Base-by-base conservation (phyloP, 129 eudicot genomes). In the Flaveria sonorensis region DNA sequence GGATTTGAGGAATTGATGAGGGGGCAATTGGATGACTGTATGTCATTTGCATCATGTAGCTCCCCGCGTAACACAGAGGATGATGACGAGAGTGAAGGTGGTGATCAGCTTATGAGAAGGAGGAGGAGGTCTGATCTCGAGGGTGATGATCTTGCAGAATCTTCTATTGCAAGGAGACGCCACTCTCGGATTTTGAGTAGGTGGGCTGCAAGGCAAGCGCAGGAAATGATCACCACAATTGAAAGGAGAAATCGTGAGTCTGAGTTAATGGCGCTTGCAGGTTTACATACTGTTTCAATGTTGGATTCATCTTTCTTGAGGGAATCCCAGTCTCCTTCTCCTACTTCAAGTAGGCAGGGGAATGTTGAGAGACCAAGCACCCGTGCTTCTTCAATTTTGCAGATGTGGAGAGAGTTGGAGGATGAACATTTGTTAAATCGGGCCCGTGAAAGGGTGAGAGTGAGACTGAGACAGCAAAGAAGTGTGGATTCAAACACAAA, bases 331-430 rank as follows among this genome's bases (percentile, higher is more conserved):
- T 87, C 97, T 6, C 92, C 90, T 77, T 84, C 96, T 68, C 97
- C 97, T 3, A 84, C 92, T 43, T 89, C 97, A 1, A 80, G 92
- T 82, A 79, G 89, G 74, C 98, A 85, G 81, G 96, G 99, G 36
- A 86, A 87, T 80, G 91, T 85, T 18, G 99, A 95, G 85, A 89
- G 93, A 72, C 92, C 92, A 3, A 88, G 87, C 75, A 84, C 97
- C 2, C 83, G 84, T 45, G 92, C 97, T 7, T 95, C 99, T 1
- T 86, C 99, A 42, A 95, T 95, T 30, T 77, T 95, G 83, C 99
- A 91, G 77, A 95, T 91, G 99, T 95, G 99, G 99, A 79, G 99
- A 64, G 99, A 91, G 78, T 85, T 95, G 92, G 99, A 95, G 74
- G 99, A 95, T 30, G 97, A 92, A 16, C 97, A 91, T 40, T 77